These are phyloP conservation scores for Trametes cingulata DNA, from an alignment of 768 basidiomycete genomes.

Conservation along the genomic window DNA sequence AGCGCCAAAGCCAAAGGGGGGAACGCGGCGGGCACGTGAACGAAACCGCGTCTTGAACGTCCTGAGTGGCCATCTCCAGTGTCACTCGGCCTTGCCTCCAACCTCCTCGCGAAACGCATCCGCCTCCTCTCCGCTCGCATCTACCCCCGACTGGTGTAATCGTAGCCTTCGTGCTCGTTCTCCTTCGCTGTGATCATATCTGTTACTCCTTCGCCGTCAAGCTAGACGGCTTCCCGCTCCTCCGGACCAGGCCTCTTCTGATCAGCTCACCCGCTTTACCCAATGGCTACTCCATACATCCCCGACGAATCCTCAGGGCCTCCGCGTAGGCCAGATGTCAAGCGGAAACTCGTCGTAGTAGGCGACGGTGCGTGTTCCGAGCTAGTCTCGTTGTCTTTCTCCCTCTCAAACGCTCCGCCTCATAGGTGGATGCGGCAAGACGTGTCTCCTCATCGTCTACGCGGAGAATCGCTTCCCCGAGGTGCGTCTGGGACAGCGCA, in stretches of 20 bases:
- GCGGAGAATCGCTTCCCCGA: constrained; percentile 96
- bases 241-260: background rate
- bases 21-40: constrained; percentile 11
- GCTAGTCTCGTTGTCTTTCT: constrained; percentile 11
- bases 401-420: background rate
- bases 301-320: constrained; percentile 20
- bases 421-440: constrained; percentile 86
- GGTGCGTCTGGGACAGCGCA: constrained; percentile 46
- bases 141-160: background rate
- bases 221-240: background rate
- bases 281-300: constrained; percentile 21
- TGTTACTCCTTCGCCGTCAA: background rate
- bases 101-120: background rate
- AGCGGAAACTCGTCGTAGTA: constrained; percentile 87
- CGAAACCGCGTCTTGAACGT: constrained; percentile 13
- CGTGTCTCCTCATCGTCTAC: constrained; percentile 94
- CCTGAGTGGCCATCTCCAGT: background rate
- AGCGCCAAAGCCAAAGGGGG: background rate
- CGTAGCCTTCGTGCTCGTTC: background rate
- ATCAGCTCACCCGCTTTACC: background rate
- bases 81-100: background rate
- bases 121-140: background rate
- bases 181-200: background rate
- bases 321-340: constrained; percentile 68
- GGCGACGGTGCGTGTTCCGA: constrained; percentile 70